Evolutionary conservation across 192 early-diverging fungal species (phyloP).

Genomic region (Gaertneriomyces sp.): DNA sequence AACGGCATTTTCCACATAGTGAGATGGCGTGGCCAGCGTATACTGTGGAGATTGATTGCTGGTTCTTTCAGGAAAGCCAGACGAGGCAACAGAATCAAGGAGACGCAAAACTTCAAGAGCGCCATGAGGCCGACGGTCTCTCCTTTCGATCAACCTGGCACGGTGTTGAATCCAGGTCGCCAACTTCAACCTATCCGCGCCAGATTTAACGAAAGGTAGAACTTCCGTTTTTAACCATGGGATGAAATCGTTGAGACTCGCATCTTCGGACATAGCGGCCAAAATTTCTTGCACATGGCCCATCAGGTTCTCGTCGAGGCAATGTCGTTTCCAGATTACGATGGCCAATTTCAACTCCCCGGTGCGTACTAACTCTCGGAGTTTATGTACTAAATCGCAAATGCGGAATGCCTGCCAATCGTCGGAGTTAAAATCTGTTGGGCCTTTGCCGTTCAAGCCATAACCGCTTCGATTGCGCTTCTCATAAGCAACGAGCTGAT

Average conservation of each 20-base stretch:
- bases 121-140: conserved; percentile 33
- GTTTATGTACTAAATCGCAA: conserved; percentile 37
- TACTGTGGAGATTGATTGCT: conserved; percentile 7
- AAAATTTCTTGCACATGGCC: conserved; percentile 44
- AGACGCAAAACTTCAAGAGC: conserved; percentile 47
- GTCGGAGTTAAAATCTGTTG: conserved; percentile 10
- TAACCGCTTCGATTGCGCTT: conserved; percentile 6
- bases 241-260: conserved; percentile 30
- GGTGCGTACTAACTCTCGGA: conserved; percentile 36
- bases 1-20: conserved; percentile 31
- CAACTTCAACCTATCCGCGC: conserved; percentile 33
- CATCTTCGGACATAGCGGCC: conserved; percentile 40
- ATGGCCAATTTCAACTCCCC: conserved; percentile 44
- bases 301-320: conserved; percentile 34
- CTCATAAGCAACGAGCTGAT: conserved; percentile 21
- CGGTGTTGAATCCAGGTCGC: conserved; percentile 53
- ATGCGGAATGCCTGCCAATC: conserved; percentile 51
- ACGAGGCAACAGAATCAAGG: conserved; percentile 27
- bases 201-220: conserved; percentile 36
- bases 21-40: conserved; percentile 29
- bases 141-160: conserved; percentile 46
- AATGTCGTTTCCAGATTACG: conserved; percentile 57
- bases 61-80: conserved; percentile 10
- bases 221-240: conserved; percentile 55
- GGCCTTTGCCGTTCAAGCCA: conserved; percentile 1